These are phyloP conservation scores for Lignosus rhinocerotis DNA, from an alignment of 1,284 basidiomycete genomes.

Conservation along the genomic window DNA sequence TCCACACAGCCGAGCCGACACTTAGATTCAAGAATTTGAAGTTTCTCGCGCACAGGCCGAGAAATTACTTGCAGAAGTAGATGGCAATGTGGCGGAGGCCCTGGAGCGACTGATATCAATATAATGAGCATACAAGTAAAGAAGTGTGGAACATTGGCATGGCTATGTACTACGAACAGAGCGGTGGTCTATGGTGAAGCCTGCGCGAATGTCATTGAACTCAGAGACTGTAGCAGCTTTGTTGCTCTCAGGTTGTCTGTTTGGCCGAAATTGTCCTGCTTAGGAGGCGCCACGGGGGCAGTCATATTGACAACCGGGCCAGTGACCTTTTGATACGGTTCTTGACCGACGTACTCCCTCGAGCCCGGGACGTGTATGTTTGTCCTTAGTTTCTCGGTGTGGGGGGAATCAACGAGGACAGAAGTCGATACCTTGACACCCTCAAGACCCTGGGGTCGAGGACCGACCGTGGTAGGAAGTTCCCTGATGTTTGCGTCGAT, in stretches of 20 bases:
- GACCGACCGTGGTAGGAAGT: constrained; percentile 36
- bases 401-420: constrained; percentile 16
- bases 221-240: neutral
- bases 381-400: constrained; percentile 9
- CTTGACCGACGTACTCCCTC: constrained; percentile 34
- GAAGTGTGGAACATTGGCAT: no score
- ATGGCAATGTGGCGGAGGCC: constrained; percentile 34
- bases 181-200: neutral
- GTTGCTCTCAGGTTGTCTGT: neutral
- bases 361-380: constrained; percentile 36
- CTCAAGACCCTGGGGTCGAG: constrained; percentile 21
- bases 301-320: neutral
- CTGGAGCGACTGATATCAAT: constrained; percentile 30
- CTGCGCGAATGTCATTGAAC: no score
- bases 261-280: neutral
- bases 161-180: neutral
- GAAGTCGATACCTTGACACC: constrained; percentile 16
- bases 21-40: constrained; percentile 65
- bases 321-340: neutral
- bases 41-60: constrained; percentile 60
- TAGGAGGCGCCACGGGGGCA: neutral
- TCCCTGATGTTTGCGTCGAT: constrained; percentile 23
- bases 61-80: constrained; percentile 49
- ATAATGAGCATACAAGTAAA: neutral
- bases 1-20: neutral